phyloP scores from a whole-genome alignment of 2,329 filamentous ascomycete genomes.

The Apiospora rasikravindrae region DNA sequence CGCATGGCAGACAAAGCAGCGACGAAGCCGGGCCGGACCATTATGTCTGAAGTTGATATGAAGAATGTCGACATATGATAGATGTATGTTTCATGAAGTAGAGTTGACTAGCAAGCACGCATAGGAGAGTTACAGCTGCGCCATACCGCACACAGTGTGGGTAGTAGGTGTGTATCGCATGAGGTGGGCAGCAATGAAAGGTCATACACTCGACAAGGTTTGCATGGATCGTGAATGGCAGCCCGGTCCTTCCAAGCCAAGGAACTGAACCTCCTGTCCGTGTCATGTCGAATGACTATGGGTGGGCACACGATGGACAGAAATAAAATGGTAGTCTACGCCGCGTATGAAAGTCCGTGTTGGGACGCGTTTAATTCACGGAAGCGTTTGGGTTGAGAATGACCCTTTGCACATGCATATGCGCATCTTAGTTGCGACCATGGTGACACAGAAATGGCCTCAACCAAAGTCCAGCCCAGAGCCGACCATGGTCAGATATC shows the following conservation, averaged over 20 bases:
- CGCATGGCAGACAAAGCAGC: neutral
- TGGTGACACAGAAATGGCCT: constrained; percentile 6
- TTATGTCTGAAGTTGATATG: neutral
- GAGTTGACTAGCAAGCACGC: constrained; percentile 7
- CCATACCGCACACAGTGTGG: constrained; percentile 1
- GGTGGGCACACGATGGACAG: neutral
- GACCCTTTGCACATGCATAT: neutral
- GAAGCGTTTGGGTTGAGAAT: constrained; percentile 6
- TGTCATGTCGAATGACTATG: constrained; percentile 16
- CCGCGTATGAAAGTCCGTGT: neutral
- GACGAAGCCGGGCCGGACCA: neutral
- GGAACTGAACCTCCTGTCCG: constrained; percentile 10
- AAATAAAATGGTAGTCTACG: neutral
- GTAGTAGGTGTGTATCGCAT: constrained; percentile 1
- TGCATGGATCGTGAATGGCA: constrained; percentile 10
- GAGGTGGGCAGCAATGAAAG: neutral
- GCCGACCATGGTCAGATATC: neutral
- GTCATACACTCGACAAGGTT: constrained; percentile 13
- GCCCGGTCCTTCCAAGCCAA: constrained; percentile 1
- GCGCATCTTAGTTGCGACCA: constrained; percentile 6
- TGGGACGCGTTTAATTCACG: constrained; percentile 13
- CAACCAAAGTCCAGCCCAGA: neutral
- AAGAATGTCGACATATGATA: neutral
- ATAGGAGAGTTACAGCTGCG: constrained; percentile 14
- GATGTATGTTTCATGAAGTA: constrained; percentile 9